phyloP scores from a whole-genome alignment of 1,284 basidiomycete genomes.

The Puccinia coronata region DNA sequence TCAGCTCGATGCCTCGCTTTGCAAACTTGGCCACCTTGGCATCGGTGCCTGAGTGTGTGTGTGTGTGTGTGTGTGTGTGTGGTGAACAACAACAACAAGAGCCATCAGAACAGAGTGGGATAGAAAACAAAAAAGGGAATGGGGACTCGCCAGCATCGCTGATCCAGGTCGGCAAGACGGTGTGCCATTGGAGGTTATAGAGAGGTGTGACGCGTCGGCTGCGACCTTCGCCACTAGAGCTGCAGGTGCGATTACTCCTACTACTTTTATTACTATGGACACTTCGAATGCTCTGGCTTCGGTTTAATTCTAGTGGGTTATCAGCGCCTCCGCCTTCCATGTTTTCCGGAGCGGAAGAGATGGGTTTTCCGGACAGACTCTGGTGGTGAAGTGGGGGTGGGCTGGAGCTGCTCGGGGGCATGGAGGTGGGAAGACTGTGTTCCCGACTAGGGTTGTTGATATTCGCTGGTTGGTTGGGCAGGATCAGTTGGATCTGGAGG shows the following conservation, averaged over 20 bases:
- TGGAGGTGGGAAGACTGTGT: not conserved
- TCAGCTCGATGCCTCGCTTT: conserved; percentile 67
- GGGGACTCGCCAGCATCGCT: conserved; percentile 67
- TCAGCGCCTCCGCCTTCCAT: not conserved
- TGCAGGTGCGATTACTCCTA: conserved; percentile 61
- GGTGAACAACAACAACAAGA: no score
- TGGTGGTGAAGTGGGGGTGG: no score
- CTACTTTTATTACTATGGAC: conserved; percentile 59
- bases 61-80: no score
- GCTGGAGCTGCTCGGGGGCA: not conserved
- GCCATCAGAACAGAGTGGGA: no score
- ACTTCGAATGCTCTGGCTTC: conserved; percentile 53
- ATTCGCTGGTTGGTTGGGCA: conserved; percentile 1
- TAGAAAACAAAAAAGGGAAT: not conserved
- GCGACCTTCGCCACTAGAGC: conserved; percentile 62
- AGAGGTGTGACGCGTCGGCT: conserved; percentile 82
- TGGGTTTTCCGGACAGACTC: not conserved
- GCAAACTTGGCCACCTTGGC: conserved; percentile 88
- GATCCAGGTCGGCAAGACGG: conserved; percentile 85
- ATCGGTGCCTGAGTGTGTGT: conserved; percentile 86
- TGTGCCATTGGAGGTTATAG: conserved; percentile 90
- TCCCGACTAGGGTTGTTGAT: not conserved
- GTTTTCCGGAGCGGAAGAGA: not conserved
- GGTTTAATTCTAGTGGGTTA: not conserved
- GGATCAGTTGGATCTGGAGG: conserved; percentile 86